phyloP scores from a whole-genome alignment of 2,329 filamentous ascomycete species.

The Colletotrichum echinochloae region DNA sequence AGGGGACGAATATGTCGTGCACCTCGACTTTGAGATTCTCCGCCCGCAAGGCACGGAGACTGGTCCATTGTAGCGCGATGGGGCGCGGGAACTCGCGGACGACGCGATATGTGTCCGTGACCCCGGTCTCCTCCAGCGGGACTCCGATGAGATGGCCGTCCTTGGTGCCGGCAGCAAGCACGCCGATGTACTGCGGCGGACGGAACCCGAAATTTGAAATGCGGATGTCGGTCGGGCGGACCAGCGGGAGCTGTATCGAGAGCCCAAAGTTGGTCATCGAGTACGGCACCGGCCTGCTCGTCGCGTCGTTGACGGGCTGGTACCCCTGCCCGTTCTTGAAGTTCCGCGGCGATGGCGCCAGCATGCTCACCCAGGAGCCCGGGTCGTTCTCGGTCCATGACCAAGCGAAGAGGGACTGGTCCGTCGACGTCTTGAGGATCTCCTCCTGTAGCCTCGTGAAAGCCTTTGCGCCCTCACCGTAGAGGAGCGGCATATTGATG shows the following conservation, averaged over 20 bases:
- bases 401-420: constrained; percentile 39
- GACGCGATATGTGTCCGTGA: constrained; percentile 13
- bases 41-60: neutral
- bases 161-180: constrained; percentile 6
- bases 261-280: constrained; percentile 38
- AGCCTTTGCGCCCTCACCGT: constrained; percentile 46
- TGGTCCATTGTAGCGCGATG: constrained; percentile 9
- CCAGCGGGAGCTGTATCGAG: constrained; percentile 24
- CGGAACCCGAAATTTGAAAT: constrained; percentile 1
- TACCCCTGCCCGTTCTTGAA: constrained; percentile 22
- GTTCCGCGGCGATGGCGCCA: constrained; percentile 30
- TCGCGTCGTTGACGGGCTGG: constrained; percentile 16
- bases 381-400: constrained; percentile 35
- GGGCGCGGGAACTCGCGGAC: constrained; percentile 25
- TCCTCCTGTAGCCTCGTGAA: constrained; percentile 43
- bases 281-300: constrained; percentile 22
- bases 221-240: constrained; percentile 3
- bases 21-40: constrained; percentile 2
- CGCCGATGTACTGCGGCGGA: neutral
- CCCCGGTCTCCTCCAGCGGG: constrained; percentile 11
- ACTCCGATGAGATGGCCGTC: constrained; percentile 12
- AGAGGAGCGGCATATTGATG: constrained; percentile 47
- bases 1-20: constrained; percentile 30
- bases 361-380: constrained; percentile 23
- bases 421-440: constrained; percentile 31